Conservation (phyloP, 2,329 filamentous ascomycete genomes). For the Plectosphaerella sp. region DNA sequence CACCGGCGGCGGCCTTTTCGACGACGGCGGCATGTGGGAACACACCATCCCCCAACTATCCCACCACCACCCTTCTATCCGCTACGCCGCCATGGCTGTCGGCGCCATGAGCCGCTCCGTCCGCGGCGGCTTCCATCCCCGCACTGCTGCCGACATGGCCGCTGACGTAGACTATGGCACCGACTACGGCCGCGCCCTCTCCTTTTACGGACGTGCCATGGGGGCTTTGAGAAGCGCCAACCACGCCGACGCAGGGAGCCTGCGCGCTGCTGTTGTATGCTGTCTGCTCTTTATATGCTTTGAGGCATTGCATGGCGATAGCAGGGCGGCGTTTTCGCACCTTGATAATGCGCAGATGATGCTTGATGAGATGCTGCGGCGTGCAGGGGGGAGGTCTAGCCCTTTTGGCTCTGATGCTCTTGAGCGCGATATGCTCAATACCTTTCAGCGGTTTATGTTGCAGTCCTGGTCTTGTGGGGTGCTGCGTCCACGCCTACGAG, state of each 20-base stretch:
- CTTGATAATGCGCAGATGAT: conserved; percentile 30
- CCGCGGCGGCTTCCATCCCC: conserved; percentile 4
- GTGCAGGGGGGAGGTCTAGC: neutral
- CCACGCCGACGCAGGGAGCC: conserved; percentile 7
- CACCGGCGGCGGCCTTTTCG: conserved; percentile 20
- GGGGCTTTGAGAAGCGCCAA: conserved; percentile 18
- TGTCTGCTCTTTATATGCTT: conserved; percentile 33
- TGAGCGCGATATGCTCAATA: conserved; percentile 20
- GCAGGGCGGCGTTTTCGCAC: conserved; percentile 26
- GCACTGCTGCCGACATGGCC: conserved; percentile 6
- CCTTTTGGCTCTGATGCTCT: conserved; percentile 8
- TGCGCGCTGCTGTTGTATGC: conserved; percentile 25
- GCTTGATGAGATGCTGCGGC: conserved; percentile 24
- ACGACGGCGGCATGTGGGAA: conserved; percentile 29
- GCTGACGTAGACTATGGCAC: conserved; percentile 1
- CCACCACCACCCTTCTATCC: conserved; percentile 25
- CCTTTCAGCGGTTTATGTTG: conserved; percentile 23
- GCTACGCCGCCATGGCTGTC: conserved; percentile 30
- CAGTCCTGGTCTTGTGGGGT: conserved; percentile 20
- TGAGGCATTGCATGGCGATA: conserved; percentile 30
- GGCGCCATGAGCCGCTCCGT: conserved; percentile 24
- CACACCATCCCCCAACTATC: conserved; percentile 27
- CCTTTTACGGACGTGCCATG: conserved; percentile 26
- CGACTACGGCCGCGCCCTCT: conserved; percentile 25
- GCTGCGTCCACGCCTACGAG: conserved; percentile 3